phyloP scores from a whole-genome alignment of 208 protist species.

The Phytomonas sp. region DNA sequence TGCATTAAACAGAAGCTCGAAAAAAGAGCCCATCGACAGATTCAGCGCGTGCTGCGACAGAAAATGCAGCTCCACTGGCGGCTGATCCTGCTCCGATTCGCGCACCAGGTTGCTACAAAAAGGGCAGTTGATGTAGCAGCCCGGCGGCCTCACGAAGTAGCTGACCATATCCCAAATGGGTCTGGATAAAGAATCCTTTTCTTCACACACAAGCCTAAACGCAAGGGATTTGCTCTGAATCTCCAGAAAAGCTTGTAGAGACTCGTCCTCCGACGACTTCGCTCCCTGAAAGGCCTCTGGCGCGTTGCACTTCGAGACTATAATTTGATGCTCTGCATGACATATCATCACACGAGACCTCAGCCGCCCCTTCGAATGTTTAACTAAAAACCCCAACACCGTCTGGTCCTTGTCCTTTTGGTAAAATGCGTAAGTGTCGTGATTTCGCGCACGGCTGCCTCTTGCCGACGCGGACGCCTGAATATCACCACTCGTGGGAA shows the following conservation, averaged over 20 bases:
- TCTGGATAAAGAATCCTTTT: not conserved
- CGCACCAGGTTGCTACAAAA: not conserved
- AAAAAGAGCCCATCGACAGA: slow-evolving; percentile 48
- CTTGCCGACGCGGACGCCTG: not conserved
- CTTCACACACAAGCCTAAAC: not conserved
- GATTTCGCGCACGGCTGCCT: not conserved
- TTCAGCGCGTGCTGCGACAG: slow-evolving; percentile 36
- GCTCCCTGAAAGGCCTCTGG: not conserved
- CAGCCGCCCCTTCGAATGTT: not conserved
- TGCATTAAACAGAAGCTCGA: slow-evolving; percentile 32
- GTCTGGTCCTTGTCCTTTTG: not conserved
- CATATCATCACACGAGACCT: not conserved
- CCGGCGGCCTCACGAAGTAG: not conserved
- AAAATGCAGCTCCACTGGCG: slow-evolving; percentile 8
- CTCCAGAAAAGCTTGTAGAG: not conserved
- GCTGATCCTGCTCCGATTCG: not conserved
- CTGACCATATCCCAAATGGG: not conserved
- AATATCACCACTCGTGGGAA: not conserved
- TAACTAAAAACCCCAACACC: not conserved
- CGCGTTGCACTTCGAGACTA: not conserved
- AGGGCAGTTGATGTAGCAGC: not conserved
- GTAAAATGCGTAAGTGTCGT: slow-evolving; percentile 7
- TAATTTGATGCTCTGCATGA: not conserved
- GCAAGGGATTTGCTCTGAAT: not conserved
- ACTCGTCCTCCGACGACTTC: not conserved